Evolutionary conservation across 2,329 filamentous ascomycete genomes (phyloP), one percentile per base, ranked within the genome.

Genomic region (Colletotrichum orchidophilum): DNA sequence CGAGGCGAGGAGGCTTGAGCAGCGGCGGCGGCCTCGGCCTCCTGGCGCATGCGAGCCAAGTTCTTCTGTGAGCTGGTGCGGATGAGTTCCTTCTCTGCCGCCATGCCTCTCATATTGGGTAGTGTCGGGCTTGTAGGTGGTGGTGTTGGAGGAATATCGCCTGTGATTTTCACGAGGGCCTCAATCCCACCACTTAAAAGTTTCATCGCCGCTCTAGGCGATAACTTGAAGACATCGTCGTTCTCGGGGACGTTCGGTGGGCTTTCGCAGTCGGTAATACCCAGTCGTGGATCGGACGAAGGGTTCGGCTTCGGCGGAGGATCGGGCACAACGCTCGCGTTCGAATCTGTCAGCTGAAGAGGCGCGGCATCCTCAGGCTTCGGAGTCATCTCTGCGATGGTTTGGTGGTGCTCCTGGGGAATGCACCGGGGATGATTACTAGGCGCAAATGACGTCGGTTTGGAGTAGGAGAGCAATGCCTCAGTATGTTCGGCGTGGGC

Each of bases 111-210:
- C 88, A 92, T 90, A 77, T 91, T 85, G 26, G 92, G 90, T n/a
- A 91, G 87, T 2, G 87, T 87, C 0, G 89, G 89, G 27, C 86
- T 87, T 63, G 87, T 87, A 2, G 91, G 87, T 5, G 93, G 92
- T 66, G 92, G 93, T n/a, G 92, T 96, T 18, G 92, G 93, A 26
- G 93, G 94, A 13, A 96, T 86, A 77, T 97, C 94, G 77, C 93
- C 93, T 1, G 92, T 94, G 70, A 92, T 85, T 73, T 88, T 87
- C 31, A 94, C 92, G 62, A 96, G 86, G 4, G 90, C 87, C 76
- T 95, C 92, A 71, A 95, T 85, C 69, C 90, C 90, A 49, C 90
- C 87, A 75, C 91, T 91, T n/a, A 98, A 87, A 73, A 97, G 85
- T 77, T 92, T 93, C 77, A 98, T 87, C 5, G 95, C 95, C 2